Percentiles rank a stretch among this genome's conserved stretches.
Evolutionary conservation across 352 stramenopile genomes (phyloP).

Genomic region (Globisporangium irregulare): DNA sequence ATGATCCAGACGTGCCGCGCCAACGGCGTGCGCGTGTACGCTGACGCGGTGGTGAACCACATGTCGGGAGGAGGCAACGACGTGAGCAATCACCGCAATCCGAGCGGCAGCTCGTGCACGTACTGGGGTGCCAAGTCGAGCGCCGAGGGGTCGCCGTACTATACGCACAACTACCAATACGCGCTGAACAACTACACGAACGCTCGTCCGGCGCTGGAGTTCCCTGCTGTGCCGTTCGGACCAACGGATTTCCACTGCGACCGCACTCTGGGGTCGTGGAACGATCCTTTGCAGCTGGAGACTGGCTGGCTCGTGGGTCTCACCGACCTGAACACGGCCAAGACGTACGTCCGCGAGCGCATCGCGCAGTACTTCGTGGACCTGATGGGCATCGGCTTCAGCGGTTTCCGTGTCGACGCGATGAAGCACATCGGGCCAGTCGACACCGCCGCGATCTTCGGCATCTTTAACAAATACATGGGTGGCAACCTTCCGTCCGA

Average conservation of each 20-base stretch:
- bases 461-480: slow-evolving; percentile 40
- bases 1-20: slow-evolving; percentile 61
- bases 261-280: slow-evolving; percentile 20
- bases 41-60: slow-evolving; percentile 52
- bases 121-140: no score
- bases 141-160: slow-evolving; percentile 30
- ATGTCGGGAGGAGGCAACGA: slow-evolving; percentile 48
- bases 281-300: no score
- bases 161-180: slow-evolving; percentile 41
- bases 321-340: slow-evolving; percentile 34
- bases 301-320: no score
- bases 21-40: slow-evolving; percentile 34
- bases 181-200: slow-evolving; percentile 40
- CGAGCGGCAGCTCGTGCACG: no score
- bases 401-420: slow-evolving; percentile 59
- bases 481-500: slow-evolving; percentile 56
- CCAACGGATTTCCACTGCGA: slow-evolving; percentile 18
- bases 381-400: slow-evolving; percentile 62
- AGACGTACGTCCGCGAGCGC: slow-evolving; percentile 52
- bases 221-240: slow-evolving; percentile 49
- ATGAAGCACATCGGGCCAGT: slow-evolving; percentile 58
- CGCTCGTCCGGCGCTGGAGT: slow-evolving; percentile 43
- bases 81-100: slow-evolving; percentile 3
- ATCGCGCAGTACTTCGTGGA: slow-evolving; percentile 75
- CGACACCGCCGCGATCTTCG: slow-evolving; percentile 49